Evolutionary conservation across 768 basidiomycete species (phyloP).

Genomic region (Mycena sanguinolenta): DNA sequence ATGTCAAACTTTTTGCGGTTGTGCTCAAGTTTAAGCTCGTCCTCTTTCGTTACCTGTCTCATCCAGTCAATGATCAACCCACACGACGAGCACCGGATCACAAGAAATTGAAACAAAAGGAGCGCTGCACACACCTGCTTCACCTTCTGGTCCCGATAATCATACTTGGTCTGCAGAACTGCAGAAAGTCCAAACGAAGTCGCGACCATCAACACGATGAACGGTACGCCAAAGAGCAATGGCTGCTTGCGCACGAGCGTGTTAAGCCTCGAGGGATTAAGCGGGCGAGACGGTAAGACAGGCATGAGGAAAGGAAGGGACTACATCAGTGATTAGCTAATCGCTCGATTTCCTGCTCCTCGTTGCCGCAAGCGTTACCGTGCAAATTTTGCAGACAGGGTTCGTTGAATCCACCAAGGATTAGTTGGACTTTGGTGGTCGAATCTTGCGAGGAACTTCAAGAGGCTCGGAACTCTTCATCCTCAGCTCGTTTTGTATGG

Average conservation of each 20-base stretch:
- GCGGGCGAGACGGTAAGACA: conserved; percentile 63
- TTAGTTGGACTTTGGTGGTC: not conserved
- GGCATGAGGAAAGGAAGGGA: conserved; percentile 52
- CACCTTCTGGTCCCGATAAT: conserved; percentile 85
- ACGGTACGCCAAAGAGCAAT: conserved; percentile 86
- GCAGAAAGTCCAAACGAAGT: conserved; percentile 87
- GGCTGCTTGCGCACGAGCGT: conserved; percentile 70
- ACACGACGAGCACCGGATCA: not conserved
- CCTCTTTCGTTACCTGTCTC: conserved; percentile 76
- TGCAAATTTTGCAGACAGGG: no score
- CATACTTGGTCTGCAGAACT: conserved; percentile 93
- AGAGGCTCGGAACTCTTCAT: not conserved
- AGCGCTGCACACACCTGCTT: conserved; percentile 66
- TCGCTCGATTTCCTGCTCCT: not conserved
- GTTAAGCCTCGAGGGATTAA: conserved; percentile 57
- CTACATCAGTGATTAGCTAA: not conserved
- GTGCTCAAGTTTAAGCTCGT: conserved; percentile 80
- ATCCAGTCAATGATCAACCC: no score
- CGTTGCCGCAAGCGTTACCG: no score
- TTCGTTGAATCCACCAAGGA: not conserved
- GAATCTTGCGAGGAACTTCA: not conserved
- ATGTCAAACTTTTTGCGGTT: conserved; percentile 89
- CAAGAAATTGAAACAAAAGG: not conserved
- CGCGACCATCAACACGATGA: conserved; percentile 86
- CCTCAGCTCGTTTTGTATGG: conserved; percentile 40